These are phyloP conservation scores for Iris macrosiphon DNA, from an alignment of 106 monocot genomes.

Conservation along the genomic window DNA sequence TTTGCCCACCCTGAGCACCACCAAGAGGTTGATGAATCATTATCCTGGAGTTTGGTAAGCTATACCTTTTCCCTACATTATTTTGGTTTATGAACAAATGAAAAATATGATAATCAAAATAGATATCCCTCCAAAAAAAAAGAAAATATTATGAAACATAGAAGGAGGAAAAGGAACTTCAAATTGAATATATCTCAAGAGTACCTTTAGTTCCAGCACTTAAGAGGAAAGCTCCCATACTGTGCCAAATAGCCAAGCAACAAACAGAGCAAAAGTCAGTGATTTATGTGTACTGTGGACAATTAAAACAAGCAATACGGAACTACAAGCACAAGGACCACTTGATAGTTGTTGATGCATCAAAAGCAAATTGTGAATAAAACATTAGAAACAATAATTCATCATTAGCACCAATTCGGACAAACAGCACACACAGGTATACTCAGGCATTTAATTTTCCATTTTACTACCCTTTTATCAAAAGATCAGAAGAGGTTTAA, in stretches of 20 bases:
- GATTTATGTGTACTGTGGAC: not conserved
- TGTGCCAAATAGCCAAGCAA: constrained; percentile 22
- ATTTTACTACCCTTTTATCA: too few relatives aligned
- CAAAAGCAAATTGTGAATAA: too few relatives aligned
- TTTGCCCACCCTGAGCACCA: constrained; percentile 85
- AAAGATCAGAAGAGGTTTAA: too few relatives aligned
- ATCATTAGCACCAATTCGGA: too few relatives aligned
- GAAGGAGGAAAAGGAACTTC: too few relatives aligned
- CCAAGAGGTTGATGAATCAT: constrained; percentile 99
- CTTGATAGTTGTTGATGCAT: too few relatives aligned
- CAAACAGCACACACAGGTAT: too few relatives aligned
- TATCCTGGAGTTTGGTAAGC: constrained; percentile 93
- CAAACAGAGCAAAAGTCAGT: constrained; percentile 6
- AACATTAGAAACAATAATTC: too few relatives aligned
- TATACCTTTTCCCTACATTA: constrained; percentile 79
- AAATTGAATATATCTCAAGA: too few relatives aligned
- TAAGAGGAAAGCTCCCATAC: constrained; percentile 86
- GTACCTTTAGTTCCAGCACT: constrained; percentile 89
- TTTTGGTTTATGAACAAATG: not conserved
- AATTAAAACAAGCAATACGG: not conserved
- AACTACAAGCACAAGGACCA: too few relatives aligned
- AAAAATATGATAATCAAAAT: constrained; percentile 1
- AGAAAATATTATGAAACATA: not conserved
- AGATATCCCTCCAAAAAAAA: too few relatives aligned
- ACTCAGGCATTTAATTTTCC: too few relatives aligned